Evolutionary conservation across 1,139 yeast species (phyloP), one percentile per base, ranked within the genome.

Genomic region (Arxiozyma heterogenica): DNA sequence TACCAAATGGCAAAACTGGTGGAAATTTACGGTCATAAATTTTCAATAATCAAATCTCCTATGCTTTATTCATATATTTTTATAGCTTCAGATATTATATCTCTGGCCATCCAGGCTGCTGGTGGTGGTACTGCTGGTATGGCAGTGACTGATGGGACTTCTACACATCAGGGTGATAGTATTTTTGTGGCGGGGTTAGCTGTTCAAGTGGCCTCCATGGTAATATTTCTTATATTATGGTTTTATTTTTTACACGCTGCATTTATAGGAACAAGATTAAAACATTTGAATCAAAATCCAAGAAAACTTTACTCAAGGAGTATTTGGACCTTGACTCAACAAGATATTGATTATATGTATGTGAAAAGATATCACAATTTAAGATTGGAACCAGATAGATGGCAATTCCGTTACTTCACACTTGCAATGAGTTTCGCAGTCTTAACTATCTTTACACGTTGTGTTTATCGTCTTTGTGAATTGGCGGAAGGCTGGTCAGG

Each of bases 181-280:
- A 74, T 84, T 53, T 87, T 90, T 86, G 82, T 88, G 58, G 95
- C 82, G 2, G 97, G 97, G 38, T 77, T 91, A 57, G 82, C 82
- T 0, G 74, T 86, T 62, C 97, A 91, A 71, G 90, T 89, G 15
- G 75, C 79, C 22, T 80, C 90, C 15, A 87, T 90, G 86, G 61
- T 80, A 0, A 57, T 83, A 1, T 90, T 87, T 68, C 68, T 85
- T 49, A 44, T 71, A 5, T 73, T 86, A 49, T 84, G 83, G 78
- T 69, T 73, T 51, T 78, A 76, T 57, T 83, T 84, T 65, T 66
- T 81, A 53, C 73, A 68, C 61, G 71, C 76, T 51, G 68, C 83
- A 22, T 76, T 69, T 61, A 72, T 76, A 61, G 71, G 64, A 53
- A 69, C 73, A 46, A 63, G 69, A 54, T 57, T 59, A 49, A 58